Percentiles rank a stretch among this genome's conserved stretches.
phyloP scores from a whole-genome alignment of 116 monocot genomes.

The Posidonia oceanica region DNA sequence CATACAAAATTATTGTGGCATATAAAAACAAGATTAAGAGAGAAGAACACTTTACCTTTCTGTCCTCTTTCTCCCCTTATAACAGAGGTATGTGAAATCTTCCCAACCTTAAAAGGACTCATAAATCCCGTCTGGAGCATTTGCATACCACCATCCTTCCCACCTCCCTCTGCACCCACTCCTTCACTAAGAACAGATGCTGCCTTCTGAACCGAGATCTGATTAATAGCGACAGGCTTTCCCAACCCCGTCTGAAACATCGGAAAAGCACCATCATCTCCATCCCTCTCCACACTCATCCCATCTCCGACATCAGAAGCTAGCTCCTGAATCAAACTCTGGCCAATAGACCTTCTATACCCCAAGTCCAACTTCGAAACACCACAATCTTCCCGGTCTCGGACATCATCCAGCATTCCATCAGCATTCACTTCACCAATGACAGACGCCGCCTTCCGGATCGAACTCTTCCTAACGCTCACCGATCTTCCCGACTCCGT shows the following conservation, averaged over 20 bases:
- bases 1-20: no score
- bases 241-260: conserved; percentile 58
- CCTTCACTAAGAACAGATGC: conserved; percentile 10
- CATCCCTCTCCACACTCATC: not conserved
- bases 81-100: no score
- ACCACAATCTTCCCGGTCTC: conserved; percentile 6
- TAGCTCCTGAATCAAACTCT: conserved; percentile 37
- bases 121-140: not conserved
- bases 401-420: not conserved
- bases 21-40: no score
- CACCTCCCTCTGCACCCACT: not conserved
- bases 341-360: conserved; percentile 22
- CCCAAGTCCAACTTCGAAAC: conserved; percentile 34
- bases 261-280: conserved; percentile 11
- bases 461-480: no score
- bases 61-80: no score
- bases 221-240: conserved; percentile 31
- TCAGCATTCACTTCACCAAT: not conserved
- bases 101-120: not conserved
- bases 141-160: not conserved
- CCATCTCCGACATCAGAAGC: conserved; percentile 10
- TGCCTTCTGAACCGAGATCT: conserved; percentile 36
- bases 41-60: no score
- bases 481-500: not conserved
- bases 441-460: not conserved